Evolutionary conservation across 73 alveolate genomes (phyloP).

Genomic region (Paramecium octaurelia): DNA sequence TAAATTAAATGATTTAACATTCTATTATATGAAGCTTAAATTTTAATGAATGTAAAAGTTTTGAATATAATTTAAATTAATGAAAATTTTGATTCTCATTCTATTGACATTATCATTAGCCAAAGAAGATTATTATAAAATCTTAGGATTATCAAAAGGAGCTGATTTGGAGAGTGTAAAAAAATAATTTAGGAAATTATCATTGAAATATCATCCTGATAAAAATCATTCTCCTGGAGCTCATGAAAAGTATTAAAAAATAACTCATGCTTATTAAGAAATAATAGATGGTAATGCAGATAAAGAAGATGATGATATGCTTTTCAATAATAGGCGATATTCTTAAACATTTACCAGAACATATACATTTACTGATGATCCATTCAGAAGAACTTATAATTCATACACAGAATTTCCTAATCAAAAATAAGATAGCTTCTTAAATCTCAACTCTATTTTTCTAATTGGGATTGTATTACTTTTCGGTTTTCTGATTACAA

Average conservation of each 20-base stretch:
- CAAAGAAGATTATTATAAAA: constrained; percentile 71
- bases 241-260: constrained; percentile 71
- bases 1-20: neutral
- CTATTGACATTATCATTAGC: neutral
- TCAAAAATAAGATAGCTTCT: neutral
- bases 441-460: neutral
- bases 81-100: neutral
- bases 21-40: neutral
- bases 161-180: constrained; percentile 70
- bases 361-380: neutral
- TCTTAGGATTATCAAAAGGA: constrained; percentile 64
- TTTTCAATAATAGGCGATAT: neutral
- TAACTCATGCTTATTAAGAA: constrained; percentile 59
- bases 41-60: too few relatives aligned
- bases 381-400: neutral
- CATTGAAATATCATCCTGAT: constrained; percentile 88
- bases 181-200: constrained; percentile 71
- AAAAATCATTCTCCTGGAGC: constrained; percentile 69
- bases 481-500: neutral
- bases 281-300: constrained; percentile 10
- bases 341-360: neutral
- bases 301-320: neutral
- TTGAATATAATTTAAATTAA: neutral
- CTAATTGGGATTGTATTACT: neutral
- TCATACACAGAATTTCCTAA: neutral